phyloP scores from a whole-genome alignment of 2,329 filamentous ascomycete genomes.

The Zymoseptoria pseudotritici region DNA sequence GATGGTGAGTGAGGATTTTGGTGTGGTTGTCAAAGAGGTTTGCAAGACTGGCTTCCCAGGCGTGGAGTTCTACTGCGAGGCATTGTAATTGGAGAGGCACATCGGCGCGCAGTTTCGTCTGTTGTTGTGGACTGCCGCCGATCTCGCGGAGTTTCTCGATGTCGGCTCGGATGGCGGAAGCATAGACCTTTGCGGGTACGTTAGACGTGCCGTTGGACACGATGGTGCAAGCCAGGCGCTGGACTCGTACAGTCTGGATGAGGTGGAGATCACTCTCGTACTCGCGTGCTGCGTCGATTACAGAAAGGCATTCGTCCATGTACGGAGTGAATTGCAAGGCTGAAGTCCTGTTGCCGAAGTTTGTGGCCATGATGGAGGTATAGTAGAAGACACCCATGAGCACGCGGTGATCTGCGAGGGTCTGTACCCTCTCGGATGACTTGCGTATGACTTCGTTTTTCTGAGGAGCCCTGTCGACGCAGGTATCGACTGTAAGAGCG shows the following conservation, averaged over 20 bases:
- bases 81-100: constrained; percentile 21
- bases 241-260: constrained; percentile 24
- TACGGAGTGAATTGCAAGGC: constrained; percentile 21
- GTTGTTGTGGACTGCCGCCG: constrained; percentile 9
- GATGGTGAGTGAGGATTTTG: constrained; percentile 14
- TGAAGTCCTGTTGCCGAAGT: constrained; percentile 24
- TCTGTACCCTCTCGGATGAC: constrained; percentile 7
- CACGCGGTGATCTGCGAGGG: constrained; percentile 21
- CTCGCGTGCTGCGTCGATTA: constrained; percentile 19
- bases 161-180: constrained; percentile 23
- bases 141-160: constrained; percentile 15
- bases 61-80: constrained; percentile 20
- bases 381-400: constrained; percentile 24
- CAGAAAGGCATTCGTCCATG: constrained; percentile 17
- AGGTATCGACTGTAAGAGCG: constrained; percentile 21
- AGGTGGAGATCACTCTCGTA: constrained; percentile 24
- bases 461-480: constrained; percentile 19
- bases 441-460: constrained; percentile 13
- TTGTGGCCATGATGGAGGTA: constrained; percentile 22
- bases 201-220: constrained; percentile 16
- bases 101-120: constrained; percentile 8
- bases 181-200: constrained; percentile 22
- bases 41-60: constrained; percentile 22
- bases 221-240: constrained; percentile 23
- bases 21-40: constrained; percentile 20